These are phyloP conservation scores for Acrocalymma vagum DNA, from an alignment of 2,329 filamentous ascomycete genomes.

Conservation along the genomic window DNA sequence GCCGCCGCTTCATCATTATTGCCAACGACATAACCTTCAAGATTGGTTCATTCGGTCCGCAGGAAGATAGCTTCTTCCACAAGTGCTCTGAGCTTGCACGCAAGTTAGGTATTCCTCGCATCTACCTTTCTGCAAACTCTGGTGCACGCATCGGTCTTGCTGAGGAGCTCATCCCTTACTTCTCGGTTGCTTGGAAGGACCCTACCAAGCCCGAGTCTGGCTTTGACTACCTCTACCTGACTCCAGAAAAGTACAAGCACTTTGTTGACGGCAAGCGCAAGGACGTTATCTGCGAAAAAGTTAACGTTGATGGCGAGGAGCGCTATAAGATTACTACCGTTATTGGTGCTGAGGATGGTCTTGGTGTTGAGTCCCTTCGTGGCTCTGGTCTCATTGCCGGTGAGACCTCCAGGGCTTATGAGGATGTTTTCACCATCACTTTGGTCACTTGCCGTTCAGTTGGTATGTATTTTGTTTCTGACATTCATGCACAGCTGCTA, in stretches of 20 bases:
- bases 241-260: conserved; percentile 82
- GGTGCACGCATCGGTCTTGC: conserved; percentile 97
- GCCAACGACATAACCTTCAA: conserved; percentile 99
- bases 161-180: conserved; percentile 95
- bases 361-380: conserved; percentile 96
- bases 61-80: conserved; percentile 98
- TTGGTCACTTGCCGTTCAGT: conserved; percentile 98
- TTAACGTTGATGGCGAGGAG: conserved; percentile 86
- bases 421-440: conserved; percentile 98
- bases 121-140: conserved; percentile 98
- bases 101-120: conserved; percentile 92
- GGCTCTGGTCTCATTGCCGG: conserved; percentile 98
- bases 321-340: conserved; percentile 95
- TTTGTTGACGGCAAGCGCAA: conserved; percentile 81
- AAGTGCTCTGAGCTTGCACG: conserved; percentile 97
- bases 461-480: conserved; percentile 60
- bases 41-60: conserved; percentile 96
- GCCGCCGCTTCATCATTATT: conserved; percentile 92
- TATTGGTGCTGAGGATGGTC: conserved; percentile 90
- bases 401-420: conserved; percentile 95
- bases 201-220: conserved; percentile 79
- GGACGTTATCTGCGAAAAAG: conserved; percentile 86
- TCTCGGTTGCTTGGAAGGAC: conserved; percentile 97
- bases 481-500: conserved; percentile 33
- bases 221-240: conserved; percentile 97